Evolutionary conservation across 257 asterid genomes (phyloP).

Genomic region (Cordia subcordata): DNA sequence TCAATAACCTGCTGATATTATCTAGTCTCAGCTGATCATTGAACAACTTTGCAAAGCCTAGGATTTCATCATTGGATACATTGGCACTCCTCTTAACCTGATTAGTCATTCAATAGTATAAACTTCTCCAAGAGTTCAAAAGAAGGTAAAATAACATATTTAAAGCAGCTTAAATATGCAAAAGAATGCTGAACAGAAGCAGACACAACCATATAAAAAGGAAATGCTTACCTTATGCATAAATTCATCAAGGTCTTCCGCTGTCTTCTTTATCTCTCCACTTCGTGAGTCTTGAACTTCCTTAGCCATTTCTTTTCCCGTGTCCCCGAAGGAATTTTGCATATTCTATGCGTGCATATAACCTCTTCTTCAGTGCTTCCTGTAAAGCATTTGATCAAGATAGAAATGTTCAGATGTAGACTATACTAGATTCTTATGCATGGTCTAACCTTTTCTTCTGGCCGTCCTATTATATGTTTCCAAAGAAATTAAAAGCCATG

Average conservation of each 20-base stretch:
- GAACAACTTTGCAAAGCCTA: slow-evolving; percentile 87
- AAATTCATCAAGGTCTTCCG: slow-evolving; percentile 90
- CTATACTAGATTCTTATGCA: background rate
- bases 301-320: slow-evolving; percentile 84
- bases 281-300: slow-evolving; percentile 81
- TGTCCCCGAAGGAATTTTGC: slow-evolving; percentile 90
- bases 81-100: slow-evolving; percentile 82
- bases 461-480: background rate
- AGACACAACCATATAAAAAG: slow-evolving; percentile 39
- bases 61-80: slow-evolving; percentile 80
- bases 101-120: slow-evolving; percentile 4
- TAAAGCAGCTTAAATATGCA: background rate
- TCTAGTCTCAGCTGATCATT: slow-evolving; percentile 90
- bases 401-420: background rate
- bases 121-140: background rate
- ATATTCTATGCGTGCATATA: slow-evolving; percentile 80
- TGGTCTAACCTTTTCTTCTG: background rate
- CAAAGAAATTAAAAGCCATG: no score
- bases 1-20: slow-evolving; percentile 75
- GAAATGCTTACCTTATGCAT: slow-evolving; percentile 43
- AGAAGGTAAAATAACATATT: background rate
- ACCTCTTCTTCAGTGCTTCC: slow-evolving; percentile 82
- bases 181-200: slow-evolving; percentile 11
- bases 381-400: slow-evolving; percentile 15
- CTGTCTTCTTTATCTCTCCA: slow-evolving; percentile 78